phyloP scores from a whole-genome alignment of 306 rosid species.

The Corylus avellana region DNA sequence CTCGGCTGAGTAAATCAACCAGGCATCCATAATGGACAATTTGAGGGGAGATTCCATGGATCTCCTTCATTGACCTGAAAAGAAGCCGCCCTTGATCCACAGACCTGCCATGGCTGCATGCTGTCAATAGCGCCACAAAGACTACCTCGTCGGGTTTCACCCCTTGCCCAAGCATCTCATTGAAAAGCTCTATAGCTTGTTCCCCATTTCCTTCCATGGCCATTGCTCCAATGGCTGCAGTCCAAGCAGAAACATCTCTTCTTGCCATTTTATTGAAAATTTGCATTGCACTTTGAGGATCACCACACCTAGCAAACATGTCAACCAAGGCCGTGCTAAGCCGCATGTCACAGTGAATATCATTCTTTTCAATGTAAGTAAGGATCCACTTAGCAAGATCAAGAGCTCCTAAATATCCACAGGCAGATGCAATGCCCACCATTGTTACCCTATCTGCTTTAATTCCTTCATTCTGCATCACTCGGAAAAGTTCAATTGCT shows the following conservation, averaged over 20 bases:
- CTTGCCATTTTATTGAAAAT: constrained; percentile 55
- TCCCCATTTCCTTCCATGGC: constrained; percentile 69
- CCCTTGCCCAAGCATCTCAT: constrained; percentile 60
- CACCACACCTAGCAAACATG: constrained; percentile 79
- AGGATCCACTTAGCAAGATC: constrained; percentile 71
- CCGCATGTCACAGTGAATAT: constrained; percentile 59
- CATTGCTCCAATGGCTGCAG: constrained; percentile 81
- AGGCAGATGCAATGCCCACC: constrained; percentile 77
- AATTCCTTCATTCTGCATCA: constrained; percentile 59
- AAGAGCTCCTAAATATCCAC: constrained; percentile 73
- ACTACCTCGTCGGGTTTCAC: constrained; percentile 63
- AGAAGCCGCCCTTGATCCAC: constrained; percentile 59
- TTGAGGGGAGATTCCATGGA: constrained; percentile 50
- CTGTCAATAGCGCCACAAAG: constrained; percentile 70
- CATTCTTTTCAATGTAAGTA: constrained; percentile 46
- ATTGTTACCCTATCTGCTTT: constrained; percentile 67
- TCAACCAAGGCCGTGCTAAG: constrained; percentile 77
- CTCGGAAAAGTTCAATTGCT: constrained; percentile 65
- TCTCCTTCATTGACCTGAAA: constrained; percentile 56
- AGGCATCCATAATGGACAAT: constrained; percentile 78
- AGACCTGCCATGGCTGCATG: constrained; percentile 71
- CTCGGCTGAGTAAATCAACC: constrained; percentile 79
- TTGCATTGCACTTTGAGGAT: constrained; percentile 55
- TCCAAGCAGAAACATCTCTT: constrained; percentile 73
- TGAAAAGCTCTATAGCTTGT: constrained; percentile 54